A percentile compares a stretch with the other conserved stretches of the same genome.
phyloP scores from a whole-genome alignment of 1,139 yeast species.

The Geotrichum macrosporum region DNA sequence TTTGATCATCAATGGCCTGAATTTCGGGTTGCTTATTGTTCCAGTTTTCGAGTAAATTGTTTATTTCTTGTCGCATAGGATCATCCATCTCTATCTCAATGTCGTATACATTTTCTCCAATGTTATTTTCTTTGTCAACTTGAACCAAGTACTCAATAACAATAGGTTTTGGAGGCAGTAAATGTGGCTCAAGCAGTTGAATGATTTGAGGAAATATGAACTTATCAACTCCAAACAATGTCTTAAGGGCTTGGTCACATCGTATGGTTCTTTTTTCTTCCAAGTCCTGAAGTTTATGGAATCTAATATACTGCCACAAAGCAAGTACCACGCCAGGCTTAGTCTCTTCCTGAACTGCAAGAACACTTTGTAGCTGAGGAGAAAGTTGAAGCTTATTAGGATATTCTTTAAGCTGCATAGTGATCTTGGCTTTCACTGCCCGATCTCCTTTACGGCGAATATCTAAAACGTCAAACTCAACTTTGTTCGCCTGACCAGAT shows the following conservation, averaged over 20 bases:
- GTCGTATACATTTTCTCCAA: slow-evolving; percentile 79
- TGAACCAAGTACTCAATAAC: slow-evolving; percentile 67
- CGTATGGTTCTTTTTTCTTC: slow-evolving; percentile 56
- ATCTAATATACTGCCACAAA: slow-evolving; percentile 83
- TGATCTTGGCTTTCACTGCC: slow-evolving; percentile 65
- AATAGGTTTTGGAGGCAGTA: slow-evolving; percentile 74
- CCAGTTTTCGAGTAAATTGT: slow-evolving; percentile 43
- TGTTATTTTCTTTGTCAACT: slow-evolving; percentile 69
- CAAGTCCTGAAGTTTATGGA: slow-evolving; percentile 58
- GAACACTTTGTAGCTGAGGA: slow-evolving; percentile 60
- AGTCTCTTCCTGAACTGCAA: slow-evolving; percentile 74
- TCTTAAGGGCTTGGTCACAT: slow-evolving; percentile 63
- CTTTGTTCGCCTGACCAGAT: slow-evolving; percentile 26
- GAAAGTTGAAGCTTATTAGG: slow-evolving; percentile 63
- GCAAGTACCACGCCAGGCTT: slow-evolving; percentile 83
- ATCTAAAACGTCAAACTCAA: slow-evolving; percentile 83
- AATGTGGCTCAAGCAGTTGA: slow-evolving; percentile 59
- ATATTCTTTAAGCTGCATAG: slow-evolving; percentile 71
- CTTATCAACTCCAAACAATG: slow-evolving; percentile 42
- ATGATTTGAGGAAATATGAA: slow-evolving; percentile 68
- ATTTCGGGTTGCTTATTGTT: slow-evolving; percentile 49
- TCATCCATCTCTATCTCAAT: slow-evolving; percentile 61
- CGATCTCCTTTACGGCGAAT: slow-evolving; percentile 71
- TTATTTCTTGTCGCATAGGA: slow-evolving; percentile 49
- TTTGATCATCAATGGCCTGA: slow-evolving; percentile 54